Evolutionary conservation across 75 land plant genomes (phyloP).

Genomic region (Pinus taeda): DNA sequence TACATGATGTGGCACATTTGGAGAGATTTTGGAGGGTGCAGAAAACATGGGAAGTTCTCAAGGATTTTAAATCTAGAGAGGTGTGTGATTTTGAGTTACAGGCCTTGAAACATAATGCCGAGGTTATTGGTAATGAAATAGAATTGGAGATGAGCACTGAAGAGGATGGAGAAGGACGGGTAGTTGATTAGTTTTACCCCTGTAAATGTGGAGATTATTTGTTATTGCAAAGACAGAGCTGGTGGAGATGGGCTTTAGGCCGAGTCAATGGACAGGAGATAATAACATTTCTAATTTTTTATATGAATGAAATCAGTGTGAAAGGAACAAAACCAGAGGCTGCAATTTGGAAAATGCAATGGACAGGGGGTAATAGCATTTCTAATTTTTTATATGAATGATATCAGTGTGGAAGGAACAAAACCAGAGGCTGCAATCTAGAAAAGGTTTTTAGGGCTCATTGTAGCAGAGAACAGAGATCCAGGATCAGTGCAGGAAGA

Average conservation of each 20-base stretch:
- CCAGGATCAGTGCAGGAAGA: slow-evolving; percentile 6
- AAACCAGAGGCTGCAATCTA: background rate
- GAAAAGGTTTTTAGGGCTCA: background rate
- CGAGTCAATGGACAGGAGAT: slow-evolving; percentile 16
- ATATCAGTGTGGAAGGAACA: background rate
- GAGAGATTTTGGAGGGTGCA: slow-evolving; percentile 55
- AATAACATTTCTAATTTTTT: background rate
- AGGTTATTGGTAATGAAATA: slow-evolving; percentile 40
- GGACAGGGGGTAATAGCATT: too few species aligned
- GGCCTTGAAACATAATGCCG: slow-evolving; percentile 23
- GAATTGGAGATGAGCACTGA: slow-evolving; percentile 57
- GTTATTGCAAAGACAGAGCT: slow-evolving; percentile 52
- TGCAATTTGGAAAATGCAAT: background rate
- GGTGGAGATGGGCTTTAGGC: slow-evolving; percentile 44
- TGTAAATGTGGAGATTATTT: slow-evolving; percentile 83
- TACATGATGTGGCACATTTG: slow-evolving; percentile 4
- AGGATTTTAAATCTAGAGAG: slow-evolving; percentile 49
- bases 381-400: background rate
- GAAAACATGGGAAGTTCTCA: slow-evolving; percentile 77
- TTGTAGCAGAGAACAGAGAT: slow-evolving; percentile 1
- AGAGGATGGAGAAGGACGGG: slow-evolving; percentile 23
- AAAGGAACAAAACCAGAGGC: background rate
- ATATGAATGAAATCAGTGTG: background rate
- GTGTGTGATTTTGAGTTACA: slow-evolving; percentile 50
- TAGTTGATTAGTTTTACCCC: slow-evolving; percentile 32